Evolutionary conservation across 371 early-diverging fungal genomes (phyloP).

Genomic region (Capniomyces stellatus): DNA sequence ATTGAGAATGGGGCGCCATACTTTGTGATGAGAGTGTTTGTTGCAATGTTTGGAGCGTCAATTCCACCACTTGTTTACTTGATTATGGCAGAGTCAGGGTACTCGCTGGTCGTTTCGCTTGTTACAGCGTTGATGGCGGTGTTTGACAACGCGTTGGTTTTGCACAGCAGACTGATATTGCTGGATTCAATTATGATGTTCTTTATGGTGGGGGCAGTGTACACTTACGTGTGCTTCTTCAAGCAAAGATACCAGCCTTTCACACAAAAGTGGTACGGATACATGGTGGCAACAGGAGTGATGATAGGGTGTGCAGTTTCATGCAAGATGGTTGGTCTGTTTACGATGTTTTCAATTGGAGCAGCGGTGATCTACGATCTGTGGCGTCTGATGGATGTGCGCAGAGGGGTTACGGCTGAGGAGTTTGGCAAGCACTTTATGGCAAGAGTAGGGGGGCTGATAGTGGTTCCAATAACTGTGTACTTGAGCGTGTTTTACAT

Average conservation of each 20-base stretch:
- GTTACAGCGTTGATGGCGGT: constrained; percentile 59
- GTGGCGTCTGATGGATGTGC: constrained; percentile 75
- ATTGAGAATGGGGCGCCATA: constrained; percentile 76
- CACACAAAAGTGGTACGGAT: constrained; percentile 52
- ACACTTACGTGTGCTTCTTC: constrained; percentile 69
- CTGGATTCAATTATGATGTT: constrained; percentile 85
- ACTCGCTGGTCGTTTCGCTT: constrained; percentile 52
- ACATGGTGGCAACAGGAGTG: constrained; percentile 52
- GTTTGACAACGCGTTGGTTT: constrained; percentile 80
- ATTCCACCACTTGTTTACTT: constrained; percentile 60
- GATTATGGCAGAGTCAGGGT: constrained; percentile 73
- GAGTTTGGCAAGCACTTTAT: constrained; percentile 29
- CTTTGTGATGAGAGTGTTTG: constrained; percentile 56
- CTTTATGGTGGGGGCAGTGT: constrained; percentile 62
- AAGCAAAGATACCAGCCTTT: constrained; percentile 48
- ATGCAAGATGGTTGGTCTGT: constrained; percentile 90
- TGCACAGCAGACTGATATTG: constrained; percentile 82
- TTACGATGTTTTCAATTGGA: constrained; percentile 71
- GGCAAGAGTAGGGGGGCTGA: constrained; percentile 48
- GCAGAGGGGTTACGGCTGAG: constrained; percentile 48
- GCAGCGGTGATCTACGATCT: constrained; percentile 71
- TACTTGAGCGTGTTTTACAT: constrained; percentile 62
- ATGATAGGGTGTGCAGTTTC: constrained; percentile 33
- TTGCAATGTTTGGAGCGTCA: constrained; percentile 65
- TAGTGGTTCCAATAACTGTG: constrained; percentile 51